These are phyloP conservation scores for Rhizoctonia solani DNA, from an alignment of 1,284 basidiomycete genomes.

Conservation along the genomic window DNA sequence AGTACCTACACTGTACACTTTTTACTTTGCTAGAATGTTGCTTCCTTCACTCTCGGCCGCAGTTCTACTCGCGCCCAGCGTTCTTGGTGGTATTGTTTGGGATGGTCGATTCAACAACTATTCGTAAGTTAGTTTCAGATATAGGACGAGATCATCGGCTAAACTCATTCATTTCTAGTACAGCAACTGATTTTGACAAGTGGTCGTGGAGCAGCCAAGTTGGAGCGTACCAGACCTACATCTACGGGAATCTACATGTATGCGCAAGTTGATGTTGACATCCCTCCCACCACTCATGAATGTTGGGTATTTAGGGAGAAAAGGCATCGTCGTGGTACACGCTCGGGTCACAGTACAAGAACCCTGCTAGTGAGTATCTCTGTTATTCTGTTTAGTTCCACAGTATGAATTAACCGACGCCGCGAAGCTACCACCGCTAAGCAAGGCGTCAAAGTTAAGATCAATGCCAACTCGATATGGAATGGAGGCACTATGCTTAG, in stretches of 20 bases:
- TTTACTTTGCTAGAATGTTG: conserved; percentile 1
- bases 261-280: neutral
- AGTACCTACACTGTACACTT: neutral
- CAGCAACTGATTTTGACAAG: conserved; percentile 57
- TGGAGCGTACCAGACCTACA: conserved; percentile 18
- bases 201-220: conserved; percentile 45
- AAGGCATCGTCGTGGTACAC: conserved; percentile 54
- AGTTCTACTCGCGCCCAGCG: conserved; percentile 22
- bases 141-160: neutral
- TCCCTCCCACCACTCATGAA: conserved; percentile 1
- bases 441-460: conserved; percentile 33
- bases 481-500: conserved; percentile 32
- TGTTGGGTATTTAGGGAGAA: conserved; percentile 49
- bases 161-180: conserved; percentile 45
- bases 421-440: conserved; percentile 7
- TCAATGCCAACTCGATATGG: conserved; percentile 27
- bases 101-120: conserved; percentile 26
- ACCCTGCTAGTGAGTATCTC: conserved; percentile 51
- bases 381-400: neutral
- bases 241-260: conserved; percentile 32
- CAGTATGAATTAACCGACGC: too few relatives aligned
- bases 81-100: conserved; percentile 23
- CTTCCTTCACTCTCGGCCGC: neutral
- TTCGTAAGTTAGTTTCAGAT: neutral
- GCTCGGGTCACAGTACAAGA: conserved; percentile 59